Conservation (phyloP, 352 stramenopile species). For the Phytophthora boehmeriae region DNA sequence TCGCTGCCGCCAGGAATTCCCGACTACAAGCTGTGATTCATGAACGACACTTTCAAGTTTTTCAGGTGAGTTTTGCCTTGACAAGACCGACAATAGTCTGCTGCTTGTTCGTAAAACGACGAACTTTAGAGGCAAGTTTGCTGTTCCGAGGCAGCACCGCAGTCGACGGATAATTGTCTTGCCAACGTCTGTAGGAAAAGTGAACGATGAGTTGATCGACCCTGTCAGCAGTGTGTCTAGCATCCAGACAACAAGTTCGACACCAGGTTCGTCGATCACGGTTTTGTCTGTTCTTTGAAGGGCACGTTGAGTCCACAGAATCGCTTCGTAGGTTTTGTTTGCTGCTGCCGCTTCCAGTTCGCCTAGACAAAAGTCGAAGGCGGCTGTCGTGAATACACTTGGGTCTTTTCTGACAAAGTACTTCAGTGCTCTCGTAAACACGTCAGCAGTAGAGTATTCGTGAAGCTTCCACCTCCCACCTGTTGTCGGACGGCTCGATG, state of each 20-base stretch:
- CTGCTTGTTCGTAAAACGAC: conserved; percentile 58
- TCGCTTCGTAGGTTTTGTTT: conserved; percentile 58
- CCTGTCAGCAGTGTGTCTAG: conserved; percentile 50
- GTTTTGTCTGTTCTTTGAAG: conserved; percentile 52
- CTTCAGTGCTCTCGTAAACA: conserved; percentile 20
- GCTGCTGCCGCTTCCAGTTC: conserved; percentile 67
- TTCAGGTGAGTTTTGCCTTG: neutral
- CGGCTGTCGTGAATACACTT: conserved; percentile 13
- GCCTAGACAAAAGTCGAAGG: conserved; percentile 60
- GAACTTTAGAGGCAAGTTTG: conserved; percentile 75
- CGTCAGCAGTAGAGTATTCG: conserved; percentile 14
- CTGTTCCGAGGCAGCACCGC: conserved; percentile 37
- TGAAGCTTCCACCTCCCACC: conserved; percentile 1
- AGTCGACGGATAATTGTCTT: conserved; percentile 25
- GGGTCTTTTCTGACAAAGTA: conserved; percentile 17
- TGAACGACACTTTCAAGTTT: neutral
- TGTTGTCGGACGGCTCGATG: neutral
- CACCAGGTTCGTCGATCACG: conserved; percentile 58
- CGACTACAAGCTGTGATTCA: conserved; percentile 18
- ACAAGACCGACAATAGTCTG: conserved; percentile 32
- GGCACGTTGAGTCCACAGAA: conserved; percentile 81
- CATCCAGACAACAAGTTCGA: conserved; percentile 82
- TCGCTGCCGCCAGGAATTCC: conserved; percentile 58
- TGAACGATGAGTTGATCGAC: neutral
- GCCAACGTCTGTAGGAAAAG: conserved; percentile 4